phyloP scores from a whole-genome alignment of 2,329 filamentous ascomycete species.

The Fusarium dimerum region DNA sequence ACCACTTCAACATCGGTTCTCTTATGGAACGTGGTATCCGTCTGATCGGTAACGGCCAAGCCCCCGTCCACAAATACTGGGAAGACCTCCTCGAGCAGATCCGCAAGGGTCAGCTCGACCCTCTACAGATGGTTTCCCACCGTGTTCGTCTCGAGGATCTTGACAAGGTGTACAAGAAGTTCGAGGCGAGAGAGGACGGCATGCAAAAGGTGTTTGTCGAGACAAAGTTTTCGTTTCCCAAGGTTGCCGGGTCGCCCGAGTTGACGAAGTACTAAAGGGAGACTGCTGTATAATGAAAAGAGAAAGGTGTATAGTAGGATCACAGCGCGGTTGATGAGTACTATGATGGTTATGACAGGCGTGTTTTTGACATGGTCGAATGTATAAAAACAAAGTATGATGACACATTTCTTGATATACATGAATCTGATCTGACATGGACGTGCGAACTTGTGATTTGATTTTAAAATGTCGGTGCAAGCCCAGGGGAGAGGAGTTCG shows the following conservation, averaged over 20 bases:
- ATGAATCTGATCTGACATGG: too few relatives aligned
- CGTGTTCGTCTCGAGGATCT: conserved; percentile 74
- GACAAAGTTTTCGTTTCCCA: conserved; percentile 57
- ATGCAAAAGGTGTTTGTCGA: conserved; percentile 81
- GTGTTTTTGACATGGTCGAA: too few relatives aligned
- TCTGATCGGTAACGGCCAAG: conserved; percentile 67
- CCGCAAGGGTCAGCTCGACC: conserved; percentile 68
- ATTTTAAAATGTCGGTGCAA: too few relatives aligned
- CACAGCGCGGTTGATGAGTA: too few relatives aligned
- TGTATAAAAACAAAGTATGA: too few relatives aligned
- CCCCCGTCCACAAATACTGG: conserved; percentile 84
- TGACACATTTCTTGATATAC: too few relatives aligned
- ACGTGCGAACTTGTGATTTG: too few relatives aligned
- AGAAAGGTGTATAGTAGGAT: too few relatives aligned
- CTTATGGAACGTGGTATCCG: conserved; percentile 86
- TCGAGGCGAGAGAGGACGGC: conserved; percentile 61
- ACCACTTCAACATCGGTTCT: conserved; percentile 73
- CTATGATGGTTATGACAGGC: too few relatives aligned
- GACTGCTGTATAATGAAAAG: too few relatives aligned
- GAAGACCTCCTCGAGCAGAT: conserved; percentile 71
- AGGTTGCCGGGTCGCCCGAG: conserved; percentile 26
- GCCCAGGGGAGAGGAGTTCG: too few relatives aligned
- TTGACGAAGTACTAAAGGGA: conserved; percentile 17
- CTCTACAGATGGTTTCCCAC: conserved; percentile 79
- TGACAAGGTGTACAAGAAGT: conserved; percentile 64